Base-by-base conservation (phyloP, 177 flowering plant genomes). In the Vitis hybrid region DNA sequence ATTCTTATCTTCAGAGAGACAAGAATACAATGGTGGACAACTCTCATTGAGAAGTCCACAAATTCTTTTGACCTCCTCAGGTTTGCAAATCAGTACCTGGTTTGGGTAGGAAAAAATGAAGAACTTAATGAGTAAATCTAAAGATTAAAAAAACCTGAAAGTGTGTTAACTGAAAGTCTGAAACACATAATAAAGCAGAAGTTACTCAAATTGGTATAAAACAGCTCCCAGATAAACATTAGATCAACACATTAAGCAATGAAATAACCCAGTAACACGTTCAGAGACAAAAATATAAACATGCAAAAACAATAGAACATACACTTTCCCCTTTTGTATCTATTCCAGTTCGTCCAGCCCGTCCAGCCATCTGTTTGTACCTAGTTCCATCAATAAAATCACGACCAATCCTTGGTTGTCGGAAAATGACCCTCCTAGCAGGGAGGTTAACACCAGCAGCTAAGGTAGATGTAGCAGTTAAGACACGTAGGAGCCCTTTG, bases 261-360 rank as follows among this genome's bases (percentile, higher is more conserved):
- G 5, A 29, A 31, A 31, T 29, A 49, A 22, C n/a, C 2, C 45
- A 55, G 51, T 20, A 31, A 39, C 14, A 62, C 51, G 15, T 20
- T 55, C 18, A 5, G 52, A 16, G 57, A 22, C 2, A 26, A 8
- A 49, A 59, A 56, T 11, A 48, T 26, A 51, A n/a, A 20, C 6
- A 65, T n/a, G 22, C 11, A 19, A 64, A 19, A 53, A 39, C 18
- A 64, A 48, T 15, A 65, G 45, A 66, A 79, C 98, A 66, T 90
- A 95, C 99, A 86, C 99, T 95, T 89, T 95, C 98, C 61, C 99
- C 98, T 80, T 86, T 88, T 9, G 98, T 86, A 83, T 95, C 99
- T 72, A 95, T 95, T 74, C 99, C 99, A 77, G 98, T 95, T 57
- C 98, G 91, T 66, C 99, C 99, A 70, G 99, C 99, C 69, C 99